Base-by-base conservation (phyloP, 768 basidiomycete species). In the Harrya chromipes region DNA sequence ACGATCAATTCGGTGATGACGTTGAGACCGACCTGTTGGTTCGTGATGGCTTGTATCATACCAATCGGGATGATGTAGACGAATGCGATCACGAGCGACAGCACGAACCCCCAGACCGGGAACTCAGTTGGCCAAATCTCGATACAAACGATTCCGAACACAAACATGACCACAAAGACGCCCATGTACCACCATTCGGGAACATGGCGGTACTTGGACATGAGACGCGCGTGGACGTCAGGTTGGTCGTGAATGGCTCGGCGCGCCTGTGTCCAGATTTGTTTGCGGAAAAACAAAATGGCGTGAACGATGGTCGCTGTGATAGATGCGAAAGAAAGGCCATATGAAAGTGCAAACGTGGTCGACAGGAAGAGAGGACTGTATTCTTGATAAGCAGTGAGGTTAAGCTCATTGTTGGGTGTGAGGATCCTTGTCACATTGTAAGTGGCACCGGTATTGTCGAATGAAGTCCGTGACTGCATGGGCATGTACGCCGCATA, bases 11-110 rank as follows among this genome's bases (percentile, higher is more conserved):
- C 87, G 2, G 86, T 84, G 52, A 90, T 79, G 24, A 89, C 86
- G 60, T 78, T 79, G 11, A 79, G 63, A 61, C 76, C 85, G 47
- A 89, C 74, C 66, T 88, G 84, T 59, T 86, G 83, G 65, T 90
- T 90, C 26, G 88, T 90, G 55, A 89, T 80, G 1, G 87, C 86
- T 57, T 88, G 83, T 52, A 90, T 87, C 80, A 72, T 69, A 56
- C 85, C 87, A 47, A 85, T 81, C 12, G 91, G 91, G 40, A 94
- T 80, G 50, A 85, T 76, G 58, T 90, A 91, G 57, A 85, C 61
- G 56, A 72, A 76, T 0, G 80, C 69, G 26, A 81, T 72, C 24
- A 72, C 5, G 26, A 78, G 60, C 4, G 69, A 53, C 23, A 76
- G 44, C 35, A 78, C 59, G 54, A 76, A 74, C 6, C 70, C 75